Base-by-base conservation (phyloP, 129 eudicot species). In the Lactuca sativa region DNA sequence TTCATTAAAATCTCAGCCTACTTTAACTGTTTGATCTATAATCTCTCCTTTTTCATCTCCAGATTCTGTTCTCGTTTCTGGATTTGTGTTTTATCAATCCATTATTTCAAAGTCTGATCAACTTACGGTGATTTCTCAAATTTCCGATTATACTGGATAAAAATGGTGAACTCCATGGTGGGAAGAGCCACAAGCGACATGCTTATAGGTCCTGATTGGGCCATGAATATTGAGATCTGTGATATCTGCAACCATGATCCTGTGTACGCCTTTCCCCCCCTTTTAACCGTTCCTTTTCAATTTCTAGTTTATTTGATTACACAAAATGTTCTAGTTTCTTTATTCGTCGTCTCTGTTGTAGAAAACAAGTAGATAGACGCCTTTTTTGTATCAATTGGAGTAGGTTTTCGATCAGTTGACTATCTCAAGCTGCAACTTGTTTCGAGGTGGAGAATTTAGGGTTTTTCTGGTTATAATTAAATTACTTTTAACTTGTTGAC, bases 141-240 rank as follows among this genome's bases (percentile, higher is more conserved):
- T 38, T 14, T 62, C 15, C 51, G 34, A 16, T 62, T 6, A 62
- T 37, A 51, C 41, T 62, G 32, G 68, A 48, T 17, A 32, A 67
- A 72, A 56, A 80, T 92, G 98, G 98, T 89, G 81, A 89, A 86
- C 82, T 62, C 91, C 1, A 66, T 86, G 91, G 98, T 92, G 64
- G 95, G 76, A 38, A 78, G 98, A 67, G 88, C 88, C 21, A 83
- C 85, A 59, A 83, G 85, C 73, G 85, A 77, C 73, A 72, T 80
- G 85, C 79, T 83, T 65, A 83, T 83, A 48, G 88, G 88, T 17
- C 88, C 85, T 3, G 85, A 83, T 59, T 83, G 88, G 85, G 82
- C 88, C 9, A 72, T 76, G 82, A 83, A 83, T 58, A 65, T 80
- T 43, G 88, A 83, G 85, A 83, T 83, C 76, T 83, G 82, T 41